Base-by-base conservation (phyloP, 345 rosid genomes). In the Theobroma cacao region DNA sequence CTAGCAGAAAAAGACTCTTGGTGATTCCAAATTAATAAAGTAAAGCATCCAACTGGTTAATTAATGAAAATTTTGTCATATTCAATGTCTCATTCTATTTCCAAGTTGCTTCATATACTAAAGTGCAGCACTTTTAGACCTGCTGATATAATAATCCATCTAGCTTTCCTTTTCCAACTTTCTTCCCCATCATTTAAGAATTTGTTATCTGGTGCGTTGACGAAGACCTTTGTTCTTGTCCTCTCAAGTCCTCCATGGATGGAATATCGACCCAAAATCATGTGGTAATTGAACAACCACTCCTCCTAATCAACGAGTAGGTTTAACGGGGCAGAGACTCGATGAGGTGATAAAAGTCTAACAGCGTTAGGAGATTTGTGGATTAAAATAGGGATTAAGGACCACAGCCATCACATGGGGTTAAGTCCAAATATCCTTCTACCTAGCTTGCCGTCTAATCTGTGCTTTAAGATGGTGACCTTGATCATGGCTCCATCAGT, bases 271-370 rank as follows among this genome's bases (percentile, higher is more conserved):
- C 58, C 18, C 28, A 17, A 48, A 48, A 47, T 48, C 41, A 48
- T 70, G 74, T 70, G 58, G 3, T 28, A 3, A 10, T 69, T 47
- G 67, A 69, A 26, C 74, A 69, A 70, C 41, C 38, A 4, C 74
- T 28, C 3, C n/a, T 26, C 56, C 56, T 47, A 65, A 65, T 36
- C 31, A 38, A 10, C 0, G 13, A 30, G n/a, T 30, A 47, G 58
- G 58, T 47, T 43, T 43, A 67, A 41, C 31, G 47, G 47, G 6
- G 17, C 47, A 11, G n/a, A 7, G n/a, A 67, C 33, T 41, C 7
- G 10, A 30, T 1, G 15, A 63, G 1, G 2, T 4, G 67, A 5
- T 33, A 7, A 17, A 62, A 20, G 7, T 22, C 7, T 22, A n/a
- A 14, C 0, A 33, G n/a, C 41, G n/a, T 31, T 14, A 62, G 38